phyloP scores from a whole-genome alignment of 352 stramenopile species.

The Phytophthora fragariaefolia region DNA sequence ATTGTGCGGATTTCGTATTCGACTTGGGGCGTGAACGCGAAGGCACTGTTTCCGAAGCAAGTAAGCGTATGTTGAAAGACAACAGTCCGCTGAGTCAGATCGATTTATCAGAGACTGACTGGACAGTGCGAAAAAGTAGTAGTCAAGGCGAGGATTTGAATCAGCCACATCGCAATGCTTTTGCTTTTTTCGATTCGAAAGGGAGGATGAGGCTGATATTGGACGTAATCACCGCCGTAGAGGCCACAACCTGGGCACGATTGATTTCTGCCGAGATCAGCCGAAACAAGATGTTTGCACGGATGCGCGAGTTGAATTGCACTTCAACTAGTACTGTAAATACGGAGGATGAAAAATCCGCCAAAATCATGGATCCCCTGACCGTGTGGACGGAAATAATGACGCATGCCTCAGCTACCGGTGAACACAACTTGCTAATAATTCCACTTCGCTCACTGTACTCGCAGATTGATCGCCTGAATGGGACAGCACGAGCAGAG shows the following conservation, averaged over 20 bases:
- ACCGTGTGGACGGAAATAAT: constrained; percentile 27
- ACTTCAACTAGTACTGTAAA: background rate
- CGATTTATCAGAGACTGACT: constrained; percentile 50
- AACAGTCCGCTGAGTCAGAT: constrained; percentile 51
- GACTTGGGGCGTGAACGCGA: constrained; percentile 43
- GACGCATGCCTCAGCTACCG: constrained; percentile 2
- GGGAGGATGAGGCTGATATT: constrained; percentile 57
- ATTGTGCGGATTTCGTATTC: constrained; percentile 67
- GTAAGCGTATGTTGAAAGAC: constrained; percentile 54
- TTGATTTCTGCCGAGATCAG: constrained; percentile 55
- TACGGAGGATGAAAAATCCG: background rate
- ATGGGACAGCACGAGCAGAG: constrained; percentile 41
- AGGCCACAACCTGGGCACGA: constrained; percentile 52
- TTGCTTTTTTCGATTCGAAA: constrained; percentile 66
- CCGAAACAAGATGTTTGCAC: constrained; percentile 35
- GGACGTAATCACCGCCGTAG: constrained; percentile 49
- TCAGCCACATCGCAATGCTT: constrained; percentile 49
- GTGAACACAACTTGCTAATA: constrained; percentile 24
- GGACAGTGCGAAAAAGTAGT: constrained; percentile 52
- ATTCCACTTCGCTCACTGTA: constrained; percentile 66
- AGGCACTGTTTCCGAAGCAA: constrained; percentile 29
- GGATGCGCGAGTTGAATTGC: constrained; percentile 31
- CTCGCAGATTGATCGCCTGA: constrained; percentile 50
- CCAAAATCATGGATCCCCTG: constrained; percentile 1
- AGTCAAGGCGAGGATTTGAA: constrained; percentile 34